Percentiles rank a stretch among this genome's conserved stretches.
These are phyloP conservation scores for Candida orba DNA, from an alignment of 805 yeast genomes.

Conservation along the genomic window DNA sequence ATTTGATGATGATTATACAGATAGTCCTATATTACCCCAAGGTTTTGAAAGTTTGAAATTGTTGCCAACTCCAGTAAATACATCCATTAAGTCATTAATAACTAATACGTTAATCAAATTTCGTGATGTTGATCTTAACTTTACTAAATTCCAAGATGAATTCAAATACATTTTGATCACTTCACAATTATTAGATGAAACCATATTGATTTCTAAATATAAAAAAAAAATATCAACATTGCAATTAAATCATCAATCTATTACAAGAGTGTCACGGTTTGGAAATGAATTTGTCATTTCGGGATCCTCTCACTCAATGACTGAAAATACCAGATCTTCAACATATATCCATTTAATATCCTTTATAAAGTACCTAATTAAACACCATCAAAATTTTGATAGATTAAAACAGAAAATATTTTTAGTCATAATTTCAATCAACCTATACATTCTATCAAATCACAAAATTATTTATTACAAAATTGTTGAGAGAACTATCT, in stretches of 20 bases:
- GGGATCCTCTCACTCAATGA: not conserved
- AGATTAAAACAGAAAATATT: slow-evolving; percentile 1
- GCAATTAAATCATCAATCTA: not conserved
- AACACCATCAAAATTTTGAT: slow-evolving; percentile 1
- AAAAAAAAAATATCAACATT: slow-evolving; percentile 12
- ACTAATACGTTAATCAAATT: slow-evolving; percentile 2
- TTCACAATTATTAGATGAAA: slow-evolving; percentile 39
- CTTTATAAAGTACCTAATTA: slow-evolving; percentile 1
- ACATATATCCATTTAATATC: not conserved
- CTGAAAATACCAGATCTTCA: not conserved
- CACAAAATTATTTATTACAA: slow-evolving; percentile 1
- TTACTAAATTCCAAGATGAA: slow-evolving; percentile 37
- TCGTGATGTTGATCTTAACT: slow-evolving; percentile 3
- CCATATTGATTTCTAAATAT: slow-evolving; percentile 23
- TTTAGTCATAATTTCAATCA: slow-evolving; percentile 3
- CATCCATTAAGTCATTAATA: not conserved
- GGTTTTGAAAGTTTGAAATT: not conserved
- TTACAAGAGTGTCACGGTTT: not conserved
- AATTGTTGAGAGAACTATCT: slow-evolving; percentile 9
- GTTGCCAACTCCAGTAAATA: not conserved
- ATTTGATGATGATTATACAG: slow-evolving; percentile 6
- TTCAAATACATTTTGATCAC: slow-evolving; percentile 43
- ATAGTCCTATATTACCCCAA: slow-evolving; percentile 1
- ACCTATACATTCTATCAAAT: slow-evolving; percentile 5
- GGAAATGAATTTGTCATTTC: slow-evolving; percentile 1